Percentiles rank a stretch among this genome's conserved stretches.
phyloP scores from a whole-genome alignment of 1,284 basidiomycete genomes.

The Agroathelia rolfsii region DNA sequence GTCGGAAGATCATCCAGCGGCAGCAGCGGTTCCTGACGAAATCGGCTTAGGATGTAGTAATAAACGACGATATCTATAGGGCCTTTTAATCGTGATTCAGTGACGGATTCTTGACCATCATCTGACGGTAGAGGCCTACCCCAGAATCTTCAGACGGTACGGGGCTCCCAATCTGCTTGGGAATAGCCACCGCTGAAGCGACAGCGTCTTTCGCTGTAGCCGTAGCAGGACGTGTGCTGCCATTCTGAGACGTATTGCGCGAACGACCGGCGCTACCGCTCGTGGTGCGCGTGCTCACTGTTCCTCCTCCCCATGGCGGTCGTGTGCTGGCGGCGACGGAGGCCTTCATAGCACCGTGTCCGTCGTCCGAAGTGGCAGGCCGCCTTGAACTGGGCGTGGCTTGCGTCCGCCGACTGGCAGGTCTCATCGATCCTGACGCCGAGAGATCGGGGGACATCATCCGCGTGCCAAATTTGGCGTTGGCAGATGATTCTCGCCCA shows the following conservation, averaged over 20 bases:
- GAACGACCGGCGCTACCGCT: slow-evolving; percentile 31
- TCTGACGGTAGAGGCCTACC: slow-evolving; percentile 70
- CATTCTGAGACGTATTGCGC: slow-evolving; percentile 61
- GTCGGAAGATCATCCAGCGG: slow-evolving; percentile 11
- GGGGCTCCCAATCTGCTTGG: slow-evolving; percentile 55
- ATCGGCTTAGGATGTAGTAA: slow-evolving; percentile 12
- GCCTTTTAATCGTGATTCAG: slow-evolving; percentile 36
- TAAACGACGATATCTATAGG: slow-evolving; percentile 10
- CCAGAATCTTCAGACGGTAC: slow-evolving; percentile 79
- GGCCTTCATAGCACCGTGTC: slow-evolving; percentile 50
- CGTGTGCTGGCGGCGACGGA: too few relatives aligned
- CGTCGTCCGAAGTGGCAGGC: slow-evolving; percentile 41
- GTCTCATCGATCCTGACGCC: slow-evolving; percentile 35
- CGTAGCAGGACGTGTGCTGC: slow-evolving; percentile 31
- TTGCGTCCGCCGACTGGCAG: slow-evolving; percentile 53
- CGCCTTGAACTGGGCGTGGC: slow-evolving; percentile 38
- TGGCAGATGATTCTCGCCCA: slow-evolving; percentile 70
- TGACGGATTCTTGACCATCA: slow-evolving; percentile 63
- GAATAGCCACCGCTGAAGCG: slow-evolving; percentile 20
- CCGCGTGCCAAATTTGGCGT: slow-evolving; percentile 75
- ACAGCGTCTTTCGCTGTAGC: too few relatives aligned
- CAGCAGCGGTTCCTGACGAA: slow-evolving; percentile 9
- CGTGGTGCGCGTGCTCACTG: slow-evolving; percentile 43
- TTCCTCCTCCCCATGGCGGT: too few relatives aligned
- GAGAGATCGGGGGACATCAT: slow-evolving; percentile 48